Base-by-base conservation (phyloP, 2,329 filamentous ascomycete species). In the Ceratocystis variospora region DNA sequence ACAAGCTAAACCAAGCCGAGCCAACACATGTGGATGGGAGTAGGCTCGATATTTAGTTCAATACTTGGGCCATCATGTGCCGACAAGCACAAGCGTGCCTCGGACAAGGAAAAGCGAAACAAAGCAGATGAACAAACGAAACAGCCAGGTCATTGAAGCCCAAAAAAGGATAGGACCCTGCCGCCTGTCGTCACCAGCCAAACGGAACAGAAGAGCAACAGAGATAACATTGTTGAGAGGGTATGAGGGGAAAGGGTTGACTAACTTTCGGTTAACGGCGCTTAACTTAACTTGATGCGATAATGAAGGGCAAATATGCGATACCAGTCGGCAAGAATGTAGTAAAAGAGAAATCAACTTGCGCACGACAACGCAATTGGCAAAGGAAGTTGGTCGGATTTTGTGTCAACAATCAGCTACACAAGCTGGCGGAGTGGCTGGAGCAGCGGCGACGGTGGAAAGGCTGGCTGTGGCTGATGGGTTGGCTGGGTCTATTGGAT, bases 391-490 rank as follows among this genome's bases (percentile, higher is more conserved):
- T 41, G 37, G 37, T 12, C 37, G 37, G 37, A 41, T 41, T 41
- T 41, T 41, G 37, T 41, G 37, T 15, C 37, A 5, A 41, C 37
- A 41, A 12, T 41, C 37, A 5, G 12, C 37, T 41, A 41, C 37
- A 41, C 37, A 41, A 41, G 10, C 37, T 41, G 37, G 46, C 17
- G 37, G 46, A 5, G 46, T n/a, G 46, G 46, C 17, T 48, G 46
- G 46, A 22, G 3, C 2, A 22, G 17, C 17, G 46, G 46, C 17
- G 46, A 10, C 17, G n/a, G 46, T 1, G 62, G 44, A 59, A 59
- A 46, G 46, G 66, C n/a, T 68, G 48, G 62, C 37, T 53, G 44
- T 63, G 44, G n/a, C 50, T 55, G 50, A 59, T 59, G n/a, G 28
- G 28, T 19, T 59, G 55, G 28, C 22, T 37, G 15, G 55, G 22